Percentiles rank a stretch among this genome's conserved stretches.
phyloP scores from a whole-genome alignment of 345 rosid species.

The Turritis glabra region DNA sequence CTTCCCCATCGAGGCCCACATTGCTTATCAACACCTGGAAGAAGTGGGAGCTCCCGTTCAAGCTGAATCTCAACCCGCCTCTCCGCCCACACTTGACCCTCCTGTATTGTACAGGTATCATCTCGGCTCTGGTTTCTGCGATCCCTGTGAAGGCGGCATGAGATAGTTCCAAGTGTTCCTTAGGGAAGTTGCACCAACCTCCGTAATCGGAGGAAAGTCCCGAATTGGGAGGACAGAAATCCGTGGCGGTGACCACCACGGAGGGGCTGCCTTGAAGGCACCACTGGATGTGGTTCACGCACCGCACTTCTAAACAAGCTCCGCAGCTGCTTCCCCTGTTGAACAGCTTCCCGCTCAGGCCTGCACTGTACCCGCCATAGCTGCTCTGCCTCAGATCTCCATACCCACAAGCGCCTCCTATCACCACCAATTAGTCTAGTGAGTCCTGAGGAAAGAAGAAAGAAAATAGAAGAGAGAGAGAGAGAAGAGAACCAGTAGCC shows the following conservation, averaged over 20 bases:
- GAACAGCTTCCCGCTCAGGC: conserved; percentile 78
- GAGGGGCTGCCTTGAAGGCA: conserved; percentile 87
- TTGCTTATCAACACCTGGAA: conserved; percentile 75
- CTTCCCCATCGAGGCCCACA: conserved; percentile 83
- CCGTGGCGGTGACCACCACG: conserved; percentile 79
- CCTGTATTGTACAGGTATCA: conserved; percentile 76
- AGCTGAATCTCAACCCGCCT: conserved; percentile 76
- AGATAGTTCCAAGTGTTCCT: conserved; percentile 86
- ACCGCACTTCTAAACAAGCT: conserved; percentile 83
- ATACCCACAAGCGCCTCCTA: conserved; percentile 96
- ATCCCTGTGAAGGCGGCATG: conserved; percentile 85
- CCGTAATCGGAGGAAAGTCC: conserved; percentile 83
- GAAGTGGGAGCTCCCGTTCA: conserved; percentile 70
- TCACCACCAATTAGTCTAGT: conserved; percentile 21
- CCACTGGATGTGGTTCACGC: conserved; percentile 87
- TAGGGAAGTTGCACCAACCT: conserved; percentile 96
- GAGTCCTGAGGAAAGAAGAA: not conserved
- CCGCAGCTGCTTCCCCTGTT: conserved; percentile 86
- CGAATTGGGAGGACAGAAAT: conserved; percentile 89
- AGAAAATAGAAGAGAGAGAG: not conserved
- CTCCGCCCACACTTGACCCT: conserved; percentile 74
- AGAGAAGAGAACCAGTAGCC: conserved; percentile 54
- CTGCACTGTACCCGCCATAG: conserved; percentile 76
- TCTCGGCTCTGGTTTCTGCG: conserved; percentile 66
- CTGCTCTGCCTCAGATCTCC: conserved; percentile 73